phyloP scores from a whole-genome alignment of 805 yeast genomes.

The Wickerhamomyces subpelliculosus region DNA sequence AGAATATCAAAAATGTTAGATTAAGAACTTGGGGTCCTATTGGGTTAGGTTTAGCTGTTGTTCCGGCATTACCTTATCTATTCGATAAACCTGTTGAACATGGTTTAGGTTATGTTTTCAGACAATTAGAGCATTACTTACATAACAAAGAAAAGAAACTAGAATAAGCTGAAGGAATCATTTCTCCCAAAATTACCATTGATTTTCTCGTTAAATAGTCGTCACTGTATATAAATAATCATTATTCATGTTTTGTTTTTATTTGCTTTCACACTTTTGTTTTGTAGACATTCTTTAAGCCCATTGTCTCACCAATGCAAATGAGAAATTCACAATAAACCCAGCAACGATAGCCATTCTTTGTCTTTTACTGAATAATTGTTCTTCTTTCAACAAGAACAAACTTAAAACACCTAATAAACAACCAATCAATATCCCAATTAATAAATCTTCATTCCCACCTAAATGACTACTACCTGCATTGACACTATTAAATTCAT shows the following conservation, averaged over 20 bases:
- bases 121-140: conserved; percentile 33
- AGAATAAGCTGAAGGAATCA: conserved; percentile 7
- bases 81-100: conserved; percentile 81
- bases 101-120: conserved; percentile 57
- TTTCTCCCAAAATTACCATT: no score
- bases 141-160: conserved; percentile 4
- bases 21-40: conserved; percentile 70
- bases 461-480: conserved; percentile 31
- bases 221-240: neutral
- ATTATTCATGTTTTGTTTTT: neutral
- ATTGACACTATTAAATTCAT: conserved; percentile 40
- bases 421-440: conserved; percentile 70
- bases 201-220: no score
- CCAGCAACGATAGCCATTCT: conserved; percentile 70
- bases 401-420: conserved; percentile 69
- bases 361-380: conserved; percentile 54
- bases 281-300: conserved; percentile 1
- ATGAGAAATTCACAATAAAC: conserved; percentile 55
- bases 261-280: neutral
- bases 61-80: conserved; percentile 69
- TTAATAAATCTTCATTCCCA: conserved; percentile 57
- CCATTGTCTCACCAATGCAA: conserved; percentile 48
- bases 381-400: conserved; percentile 53
- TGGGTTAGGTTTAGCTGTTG: conserved; percentile 67
- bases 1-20: conserved; percentile 40